These are phyloP conservation scores for Colletotrichum australisinense DNA, from an alignment of 2,329 filamentous ascomycete genomes.

Conservation along the genomic window DNA sequence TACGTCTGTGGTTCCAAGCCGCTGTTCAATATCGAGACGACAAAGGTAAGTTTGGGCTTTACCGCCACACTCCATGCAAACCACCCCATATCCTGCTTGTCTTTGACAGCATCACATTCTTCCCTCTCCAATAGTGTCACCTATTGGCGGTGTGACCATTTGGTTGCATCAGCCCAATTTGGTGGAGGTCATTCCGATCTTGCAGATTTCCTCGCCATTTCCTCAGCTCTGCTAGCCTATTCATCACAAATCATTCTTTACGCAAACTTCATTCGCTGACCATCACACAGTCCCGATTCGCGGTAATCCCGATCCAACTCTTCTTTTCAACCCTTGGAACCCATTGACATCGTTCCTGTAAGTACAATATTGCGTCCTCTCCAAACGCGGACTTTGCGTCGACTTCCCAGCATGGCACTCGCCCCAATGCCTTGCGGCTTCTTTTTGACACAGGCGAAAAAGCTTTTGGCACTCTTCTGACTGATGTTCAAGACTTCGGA, in stretches of 20 bases:
- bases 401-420: not conserved
- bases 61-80: not conserved
- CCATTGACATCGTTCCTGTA: conserved; percentile 22
- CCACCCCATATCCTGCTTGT: not conserved
- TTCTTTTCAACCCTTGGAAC: conserved; percentile 19
- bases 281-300: not conserved
- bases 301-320: not conserved
- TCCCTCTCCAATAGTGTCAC: not conserved
- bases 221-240: no score
- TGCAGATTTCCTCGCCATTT: not conserved
- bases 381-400: not conserved
- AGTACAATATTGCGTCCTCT: not conserved
- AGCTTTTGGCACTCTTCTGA: not conserved
- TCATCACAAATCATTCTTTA: not conserved
- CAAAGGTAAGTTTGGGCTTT: conserved; percentile 21
- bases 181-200: not conserved
- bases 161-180: not conserved
- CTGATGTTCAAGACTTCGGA: not conserved
- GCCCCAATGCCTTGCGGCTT: not conserved
- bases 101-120: not conserved
- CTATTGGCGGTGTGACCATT: not conserved
- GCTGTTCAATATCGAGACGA: conserved; percentile 37
- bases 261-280: conserved; percentile 18
- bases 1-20: conserved; percentile 38
- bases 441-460: not conserved